phyloP scores from a whole-genome alignment of 257 asterid genomes.

The Datura wrightii region DNA sequence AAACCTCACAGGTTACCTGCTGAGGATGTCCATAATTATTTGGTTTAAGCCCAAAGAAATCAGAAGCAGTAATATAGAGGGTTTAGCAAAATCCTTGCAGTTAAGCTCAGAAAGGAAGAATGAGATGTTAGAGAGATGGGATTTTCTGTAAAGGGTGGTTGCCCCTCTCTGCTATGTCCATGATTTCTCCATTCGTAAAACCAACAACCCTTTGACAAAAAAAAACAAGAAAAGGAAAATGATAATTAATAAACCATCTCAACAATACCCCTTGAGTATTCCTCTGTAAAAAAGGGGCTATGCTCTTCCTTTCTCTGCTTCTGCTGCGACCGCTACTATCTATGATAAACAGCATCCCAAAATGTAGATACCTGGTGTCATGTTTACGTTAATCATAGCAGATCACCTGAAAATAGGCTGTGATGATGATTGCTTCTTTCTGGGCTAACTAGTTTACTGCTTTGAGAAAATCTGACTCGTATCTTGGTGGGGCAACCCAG shows the following conservation, averaged over 20 bases:
- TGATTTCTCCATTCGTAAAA: slow-evolving; percentile 29
- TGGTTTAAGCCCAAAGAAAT: no score
- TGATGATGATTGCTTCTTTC: slow-evolving; percentile 33
- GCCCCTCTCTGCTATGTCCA: slow-evolving; percentile 43
- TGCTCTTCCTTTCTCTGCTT: not conserved
- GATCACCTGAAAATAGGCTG: slow-evolving; percentile 20
- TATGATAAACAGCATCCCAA: no score
- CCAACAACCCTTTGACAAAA: not conserved
- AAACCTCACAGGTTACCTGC: no score
- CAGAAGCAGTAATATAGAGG: not conserved
- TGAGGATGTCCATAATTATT: no score
- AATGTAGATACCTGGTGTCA: not conserved
- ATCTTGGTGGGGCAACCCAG: slow-evolving; percentile 43
- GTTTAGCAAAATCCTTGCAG: not conserved
- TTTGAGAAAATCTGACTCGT: slow-evolving; percentile 28
- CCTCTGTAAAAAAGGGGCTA: not conserved
- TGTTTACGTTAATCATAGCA: not conserved
- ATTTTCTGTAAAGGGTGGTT: slow-evolving; percentile 42
- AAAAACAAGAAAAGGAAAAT: not conserved
- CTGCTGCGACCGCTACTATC: not conserved
- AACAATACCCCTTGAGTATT: not conserved
- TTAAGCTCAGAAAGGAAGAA: not conserved
- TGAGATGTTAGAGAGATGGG: slow-evolving; percentile 28
- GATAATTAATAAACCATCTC: not conserved
- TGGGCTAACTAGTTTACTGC: slow-evolving; percentile 2